Evolutionary conservation across 768 basidiomycete genomes (phyloP).

Genomic region (Tricholoma sp.): DNA sequence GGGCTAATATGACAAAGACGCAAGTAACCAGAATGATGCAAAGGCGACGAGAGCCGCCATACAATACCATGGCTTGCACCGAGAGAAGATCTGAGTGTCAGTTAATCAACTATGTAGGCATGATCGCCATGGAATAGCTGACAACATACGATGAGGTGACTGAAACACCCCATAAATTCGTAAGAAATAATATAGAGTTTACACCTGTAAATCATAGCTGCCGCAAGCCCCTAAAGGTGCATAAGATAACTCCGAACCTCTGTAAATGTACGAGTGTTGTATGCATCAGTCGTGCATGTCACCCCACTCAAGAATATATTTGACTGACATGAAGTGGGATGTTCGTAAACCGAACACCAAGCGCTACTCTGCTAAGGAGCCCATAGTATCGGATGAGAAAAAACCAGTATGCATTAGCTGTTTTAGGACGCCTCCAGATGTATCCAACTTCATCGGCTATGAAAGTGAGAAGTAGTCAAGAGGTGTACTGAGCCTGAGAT

Average conservation of each 20-base stretch:
- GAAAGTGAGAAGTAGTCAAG: not conserved
- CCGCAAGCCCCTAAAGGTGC: not conserved
- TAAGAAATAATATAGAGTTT: not conserved
- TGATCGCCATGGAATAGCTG: not conserved
- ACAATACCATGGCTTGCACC: not conserved
- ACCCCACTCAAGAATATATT: not conserved
- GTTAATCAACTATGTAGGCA: not conserved
- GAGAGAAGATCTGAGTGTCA: not conserved
- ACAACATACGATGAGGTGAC: conserved; percentile 1
- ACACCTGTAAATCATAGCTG: not conserved
- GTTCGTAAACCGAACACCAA: conserved; percentile 1
- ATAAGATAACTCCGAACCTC: not conserved
- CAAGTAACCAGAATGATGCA: not conserved
- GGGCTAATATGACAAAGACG: not conserved
- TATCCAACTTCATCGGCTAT: conserved; percentile 32
- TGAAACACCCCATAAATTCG: not conserved
- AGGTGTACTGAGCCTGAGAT: no score
- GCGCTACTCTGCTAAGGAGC: conserved; percentile 27
- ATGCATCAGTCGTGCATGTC: not conserved
- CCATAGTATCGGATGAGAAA: conserved; percentile 43
- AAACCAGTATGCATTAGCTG: conserved; percentile 33
- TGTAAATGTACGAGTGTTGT: not conserved
- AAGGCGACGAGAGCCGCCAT: not conserved
- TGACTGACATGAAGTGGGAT: not conserved
- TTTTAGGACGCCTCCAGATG: conserved; percentile 37